Conservation (phyloP, 192 early-diverging fungal genomes). For the Linnemannia schmuckeri region DNA sequence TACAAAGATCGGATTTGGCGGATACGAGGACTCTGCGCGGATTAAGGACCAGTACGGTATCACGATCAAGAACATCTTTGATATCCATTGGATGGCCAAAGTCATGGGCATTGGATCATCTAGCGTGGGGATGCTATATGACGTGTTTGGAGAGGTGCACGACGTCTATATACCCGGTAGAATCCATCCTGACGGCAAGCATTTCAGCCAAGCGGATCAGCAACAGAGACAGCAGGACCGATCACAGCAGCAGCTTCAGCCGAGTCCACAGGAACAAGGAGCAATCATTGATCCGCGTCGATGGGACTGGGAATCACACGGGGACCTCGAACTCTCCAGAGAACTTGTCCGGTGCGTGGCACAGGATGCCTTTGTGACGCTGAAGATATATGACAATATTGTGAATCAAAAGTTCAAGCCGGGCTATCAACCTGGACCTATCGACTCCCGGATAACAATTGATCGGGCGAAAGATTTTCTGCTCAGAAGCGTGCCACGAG, state of each 20-base stretch:
- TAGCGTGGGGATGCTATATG: slow-evolving; percentile 43
- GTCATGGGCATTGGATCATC: slow-evolving; percentile 42
- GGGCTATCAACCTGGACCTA: slow-evolving; percentile 23
- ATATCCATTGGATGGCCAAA: slow-evolving; percentile 55
- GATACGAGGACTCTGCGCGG: slow-evolving; percentile 38
- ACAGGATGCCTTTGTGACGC: slow-evolving; percentile 41
- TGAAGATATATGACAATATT: slow-evolving; percentile 41
- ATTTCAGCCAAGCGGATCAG: slow-evolving; percentile 3
- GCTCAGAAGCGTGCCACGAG: slow-evolving; percentile 35
- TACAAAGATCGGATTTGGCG: slow-evolving; percentile 45
- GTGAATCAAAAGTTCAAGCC: slow-evolving; percentile 20
- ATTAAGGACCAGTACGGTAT: slow-evolving; percentile 50
- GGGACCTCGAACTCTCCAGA: slow-evolving; percentile 31
- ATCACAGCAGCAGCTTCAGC: slow-evolving; percentile 1
- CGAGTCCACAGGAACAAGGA: not conserved
- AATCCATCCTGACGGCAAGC: slow-evolving; percentile 6
- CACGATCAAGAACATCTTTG: slow-evolving; percentile 33
- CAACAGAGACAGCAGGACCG: not conserved
- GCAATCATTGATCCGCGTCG: slow-evolving; percentile 41
- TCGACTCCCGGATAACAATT: not conserved
- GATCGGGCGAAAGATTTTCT: slow-evolving; percentile 34
- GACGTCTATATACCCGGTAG: slow-evolving; percentile 51
- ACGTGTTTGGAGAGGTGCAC: slow-evolving; percentile 37
- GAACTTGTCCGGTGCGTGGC: slow-evolving; percentile 45
- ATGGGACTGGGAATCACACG: slow-evolving; percentile 54